A percentile compares a stretch with the other conserved stretches of the same genome.
These are phyloP conservation scores for Pholiota microspora DNA, from an alignment of 768 basidiomycete genomes.

Conservation along the genomic window DNA sequence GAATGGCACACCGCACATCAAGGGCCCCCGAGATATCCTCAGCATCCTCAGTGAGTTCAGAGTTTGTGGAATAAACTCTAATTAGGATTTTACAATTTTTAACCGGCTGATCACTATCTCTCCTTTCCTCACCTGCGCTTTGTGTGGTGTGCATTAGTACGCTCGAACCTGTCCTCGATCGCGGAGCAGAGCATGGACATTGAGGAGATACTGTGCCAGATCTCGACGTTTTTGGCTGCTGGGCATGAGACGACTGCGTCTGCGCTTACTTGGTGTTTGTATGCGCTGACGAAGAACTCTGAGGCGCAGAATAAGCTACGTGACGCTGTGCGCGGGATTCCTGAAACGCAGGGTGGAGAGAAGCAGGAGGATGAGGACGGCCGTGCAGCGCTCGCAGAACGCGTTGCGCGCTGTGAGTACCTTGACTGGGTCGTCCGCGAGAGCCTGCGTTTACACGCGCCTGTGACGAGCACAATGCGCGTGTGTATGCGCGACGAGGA, in stretches of 20 bases:
- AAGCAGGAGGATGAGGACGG: conserved; percentile 50
- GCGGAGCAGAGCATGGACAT: conserved; percentile 52
- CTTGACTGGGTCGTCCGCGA: conserved; percentile 66
- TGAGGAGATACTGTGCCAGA: conserved; percentile 55
- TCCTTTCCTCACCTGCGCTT: too few species aligned
- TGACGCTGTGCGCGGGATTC: conserved; percentile 47
- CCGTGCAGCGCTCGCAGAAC: conserved; percentile 37
- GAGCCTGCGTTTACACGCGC: conserved; percentile 53
- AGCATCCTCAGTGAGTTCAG: conserved; percentile 53
- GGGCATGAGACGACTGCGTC: conserved; percentile 54
- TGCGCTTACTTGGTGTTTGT: conserved; percentile 56
- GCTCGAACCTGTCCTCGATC: conserved; percentile 50
- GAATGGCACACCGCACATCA: conserved; percentile 14
- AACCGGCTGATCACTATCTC: too few species aligned
- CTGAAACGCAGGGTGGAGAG: conserved; percentile 43
- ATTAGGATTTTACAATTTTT: too few species aligned
- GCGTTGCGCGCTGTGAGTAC: conserved; percentile 48
- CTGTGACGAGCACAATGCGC: conserved; percentile 43
- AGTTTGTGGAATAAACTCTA: too few species aligned
- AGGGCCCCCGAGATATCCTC: conserved; percentile 53
- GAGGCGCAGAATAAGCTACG: conserved; percentile 53
- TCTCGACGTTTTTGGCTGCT: conserved; percentile 53
- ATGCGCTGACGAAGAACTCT: conserved; percentile 44
- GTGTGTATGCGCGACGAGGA: conserved; percentile 50
- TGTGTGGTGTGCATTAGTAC: conserved; percentile 52